A percentile compares a stretch with the other conserved stretches of the same genome.
These are phyloP conservation scores for Mycena citricolor DNA, from an alignment of 1,284 basidiomycete species.

Conservation along the genomic window DNA sequence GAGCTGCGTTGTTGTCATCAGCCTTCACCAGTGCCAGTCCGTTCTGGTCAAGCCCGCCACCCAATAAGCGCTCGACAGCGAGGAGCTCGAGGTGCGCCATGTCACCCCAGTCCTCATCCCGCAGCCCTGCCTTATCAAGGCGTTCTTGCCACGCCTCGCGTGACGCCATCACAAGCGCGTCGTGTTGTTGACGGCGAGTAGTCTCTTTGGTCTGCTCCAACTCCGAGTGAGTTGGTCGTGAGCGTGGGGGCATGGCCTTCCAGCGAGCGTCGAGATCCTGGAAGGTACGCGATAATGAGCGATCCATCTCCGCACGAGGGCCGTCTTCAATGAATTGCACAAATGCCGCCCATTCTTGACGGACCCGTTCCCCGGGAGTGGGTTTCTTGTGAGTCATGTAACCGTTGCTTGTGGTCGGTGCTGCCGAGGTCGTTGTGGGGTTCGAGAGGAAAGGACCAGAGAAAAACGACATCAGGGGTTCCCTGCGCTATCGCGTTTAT, in stretches of 20 bases:
- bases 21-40: slow-evolving; percentile 19
- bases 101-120: slow-evolving; percentile 40
- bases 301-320: slow-evolving; percentile 29
- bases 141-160: slow-evolving; percentile 40
- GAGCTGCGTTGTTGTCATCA: slow-evolving; percentile 18
- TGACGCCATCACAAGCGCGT: slow-evolving; percentile 31
- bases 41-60: slow-evolving; percentile 32
- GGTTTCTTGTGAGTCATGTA: too few species aligned
- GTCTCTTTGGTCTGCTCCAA: slow-evolving; percentile 31
- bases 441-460: slow-evolving; percentile 25
- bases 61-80: slow-evolving; percentile 34
- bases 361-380: slow-evolving; percentile 29
- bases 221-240: slow-evolving; percentile 24
- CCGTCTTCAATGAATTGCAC: slow-evolving; percentile 31
- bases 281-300: slow-evolving; percentile 26
- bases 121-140: slow-evolving; percentile 32
- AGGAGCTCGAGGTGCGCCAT: slow-evolving; percentile 36
- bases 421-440: slow-evolving; percentile 20
- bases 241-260: slow-evolving; percentile 25
- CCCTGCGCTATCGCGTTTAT: not conserved
- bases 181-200: slow-evolving; percentile 30
- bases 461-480: slow-evolving; percentile 4
- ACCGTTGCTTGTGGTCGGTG: too few species aligned
- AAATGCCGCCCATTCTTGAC: slow-evolving; percentile 41
- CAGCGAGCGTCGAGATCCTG: slow-evolving; percentile 29